Base-by-base conservation (phyloP, 345 rosid genomes). In the Psidium friedrichsthalianum region DNA sequence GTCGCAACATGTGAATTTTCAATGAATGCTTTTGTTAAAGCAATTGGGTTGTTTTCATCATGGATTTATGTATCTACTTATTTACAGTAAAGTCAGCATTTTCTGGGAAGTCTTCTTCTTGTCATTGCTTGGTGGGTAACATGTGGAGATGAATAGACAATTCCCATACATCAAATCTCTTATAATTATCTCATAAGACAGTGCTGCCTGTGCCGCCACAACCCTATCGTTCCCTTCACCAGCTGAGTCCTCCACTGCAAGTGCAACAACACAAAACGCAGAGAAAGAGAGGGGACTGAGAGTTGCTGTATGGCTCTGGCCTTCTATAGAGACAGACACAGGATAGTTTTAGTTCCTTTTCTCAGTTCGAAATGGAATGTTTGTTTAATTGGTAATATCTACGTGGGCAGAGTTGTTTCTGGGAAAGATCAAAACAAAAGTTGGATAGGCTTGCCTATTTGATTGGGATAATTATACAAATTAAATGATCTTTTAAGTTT, bases 181-280 rank as follows among this genome's bases (percentile, higher is more conserved):
- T 40, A n/a, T 36, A 36, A n/a, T n/a, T 58, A n/a, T 32, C 18
- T n/a, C 2, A 58, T 58, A n/a, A 58, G 69, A n/a, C 69, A 40
- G 42, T 40, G 69, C 69, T 36, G 18, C 69, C 69, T 2, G 42
- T 40, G 69, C 69, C 69, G 18, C 69, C 69, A n/a, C 32, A n/a
- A 6, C 4, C 8, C 0, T 0, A 14, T 16, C n/a, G 32, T 14
- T 58, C n/a, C 18, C 0, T 58, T 58, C 69, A 13, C 69, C 69
- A 6, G 69, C 69, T n/a, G 32, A 58, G 69, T n/a, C 16, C 69
- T 58, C 69, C 69, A 14, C n/a, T 58, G 32, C 69, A n/a, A 58
- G 32, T 1, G 6, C 61, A 57, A 0, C 5, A 25, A 57, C 29
- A 25, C 61, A 58, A 2, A 58, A 58, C 32, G 12, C 12, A n/a